Evolutionary conservation across 192 early-diverging fungal genomes (phyloP), one percentile per base, ranked within the genome.

Genomic region (Paraglomus occultum): DNA sequence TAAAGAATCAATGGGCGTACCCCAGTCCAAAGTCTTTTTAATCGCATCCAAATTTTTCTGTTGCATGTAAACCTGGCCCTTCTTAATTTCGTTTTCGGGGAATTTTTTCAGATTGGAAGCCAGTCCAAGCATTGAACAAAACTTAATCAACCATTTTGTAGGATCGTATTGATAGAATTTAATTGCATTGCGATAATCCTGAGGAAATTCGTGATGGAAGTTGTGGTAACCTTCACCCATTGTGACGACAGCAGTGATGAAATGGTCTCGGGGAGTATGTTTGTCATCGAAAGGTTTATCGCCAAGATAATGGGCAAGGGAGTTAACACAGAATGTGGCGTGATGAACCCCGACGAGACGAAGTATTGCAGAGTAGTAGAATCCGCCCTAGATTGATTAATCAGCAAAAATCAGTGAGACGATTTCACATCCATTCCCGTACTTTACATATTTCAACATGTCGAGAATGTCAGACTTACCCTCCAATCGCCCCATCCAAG

Each of bases 291-390:
- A 94, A 6, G 90, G 83, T 15, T 72, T 77, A 18, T 88, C 86
- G 53, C 92, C 92, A 10, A 94, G 75, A 53, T 78, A 91, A 75
- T 93, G 92, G 15, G 92, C 92, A 15, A 94, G 80, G 11, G 89
- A 91, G 84, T 94, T 94, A 57, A 94, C 88, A 71, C 91, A 94
- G 84, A 94, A 94, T 38, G 92, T 94, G 49, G 91, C 89, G 69
- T 94, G 92, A 76, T 94, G 92, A 44, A 94, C 82, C 60, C 89
- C 79, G 15, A 90, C 88, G 55, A 92, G 84, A 71, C 91, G 89
- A 31, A 83, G 67, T 15, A 92, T 76, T 31, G 82, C 87, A 14
- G 91, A 91, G 69, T 79, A 93, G 78, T 90, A 91, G 73, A 85
- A 94, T 7, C 90, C 93, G 70, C 91, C 92, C 67, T 83, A 79